Conservation (phyloP, 23 red algal species). For the Gracilaria caudata region DNA sequence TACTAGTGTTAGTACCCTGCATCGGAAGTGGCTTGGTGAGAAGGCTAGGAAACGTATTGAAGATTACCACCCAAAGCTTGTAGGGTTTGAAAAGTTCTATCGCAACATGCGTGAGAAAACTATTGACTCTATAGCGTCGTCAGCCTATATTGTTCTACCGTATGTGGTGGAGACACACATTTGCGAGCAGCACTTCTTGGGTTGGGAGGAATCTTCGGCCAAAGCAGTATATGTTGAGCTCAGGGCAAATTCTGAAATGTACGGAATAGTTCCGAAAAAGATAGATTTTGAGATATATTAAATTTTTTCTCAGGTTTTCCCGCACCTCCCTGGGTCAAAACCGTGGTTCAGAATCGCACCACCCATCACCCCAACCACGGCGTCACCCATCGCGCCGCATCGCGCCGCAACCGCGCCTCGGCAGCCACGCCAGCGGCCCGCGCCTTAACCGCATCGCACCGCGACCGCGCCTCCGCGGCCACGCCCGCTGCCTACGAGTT, state of each 20-base stretch:
- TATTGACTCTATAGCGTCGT: not conserved
- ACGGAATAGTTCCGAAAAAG: not conserved
- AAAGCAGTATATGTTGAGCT: not conserved
- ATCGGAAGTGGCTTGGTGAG: not conserved
- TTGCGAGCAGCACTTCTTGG: not conserved
- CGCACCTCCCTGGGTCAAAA: no score
- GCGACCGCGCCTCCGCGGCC: no score
- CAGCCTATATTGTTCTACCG: not conserved
- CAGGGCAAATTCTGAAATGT: not conserved
- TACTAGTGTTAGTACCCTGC: not conserved
- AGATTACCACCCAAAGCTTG: not conserved
- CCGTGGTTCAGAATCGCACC: no score
- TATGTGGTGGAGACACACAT: not conserved
- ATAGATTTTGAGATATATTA: no score
- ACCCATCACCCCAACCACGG: no score
- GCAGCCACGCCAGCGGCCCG: no score
- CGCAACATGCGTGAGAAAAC: not conserved
- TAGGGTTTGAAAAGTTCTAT: not conserved
- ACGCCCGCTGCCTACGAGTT: no score
- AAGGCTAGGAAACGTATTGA: not conserved
- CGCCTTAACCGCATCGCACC: no score
- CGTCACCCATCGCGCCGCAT: no score
- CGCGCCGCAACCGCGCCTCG: no score
- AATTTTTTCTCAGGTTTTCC: no score
- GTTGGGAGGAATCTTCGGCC: not conserved